Conservation (phyloP, 257 asterid species). For the Nemophila menziesii region DNA sequence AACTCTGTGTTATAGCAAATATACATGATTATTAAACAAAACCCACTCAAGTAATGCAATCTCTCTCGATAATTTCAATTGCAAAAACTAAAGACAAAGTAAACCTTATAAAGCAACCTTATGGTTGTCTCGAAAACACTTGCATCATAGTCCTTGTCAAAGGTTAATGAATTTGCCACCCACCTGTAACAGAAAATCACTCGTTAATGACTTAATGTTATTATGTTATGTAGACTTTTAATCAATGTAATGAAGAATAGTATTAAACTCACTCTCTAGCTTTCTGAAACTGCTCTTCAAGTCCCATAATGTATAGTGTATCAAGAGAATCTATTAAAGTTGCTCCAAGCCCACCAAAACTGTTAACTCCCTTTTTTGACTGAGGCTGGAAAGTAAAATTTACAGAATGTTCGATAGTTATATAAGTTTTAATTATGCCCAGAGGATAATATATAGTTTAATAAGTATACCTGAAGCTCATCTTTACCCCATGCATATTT, state of each 20-base stretch:
- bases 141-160: slow-evolving; percentile 93
- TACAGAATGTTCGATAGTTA: slow-evolving; percentile 3
- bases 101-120: slow-evolving; percentile 98
- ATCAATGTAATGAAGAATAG: background rate
- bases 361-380: slow-evolving; percentile 72
- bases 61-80: slow-evolving; percentile 9
- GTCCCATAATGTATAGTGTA: slow-evolving; percentile 92
- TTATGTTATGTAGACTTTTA: background rate
- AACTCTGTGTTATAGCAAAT: slow-evolving; percentile 56
- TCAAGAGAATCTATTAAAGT: slow-evolving; percentile 92
- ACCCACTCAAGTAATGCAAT: background rate
- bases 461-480: slow-evolving; percentile 69
- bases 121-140: slow-evolving; percentile 99
- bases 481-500: slow-evolving; percentile 99
- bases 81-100: slow-evolving; percentile 26
- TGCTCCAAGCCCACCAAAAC: slow-evolving; percentile 99
- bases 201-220: slow-evolving; percentile 5
- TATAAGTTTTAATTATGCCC: background rate
- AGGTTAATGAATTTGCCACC: slow-evolving; percentile 86
- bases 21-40: slow-evolving; percentile 17
- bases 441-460: too few relatives aligned
- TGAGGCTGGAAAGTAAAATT: slow-evolving; percentile 64
- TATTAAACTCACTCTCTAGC: slow-evolving; percentile 77
- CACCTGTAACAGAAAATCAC: slow-evolving; percentile 70
- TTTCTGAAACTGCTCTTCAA: slow-evolving; percentile 86